Evolutionary conservation across 1,284 basidiomycete genomes (phyloP).

Genomic region (Cryptococcus amylolentus): DNA sequence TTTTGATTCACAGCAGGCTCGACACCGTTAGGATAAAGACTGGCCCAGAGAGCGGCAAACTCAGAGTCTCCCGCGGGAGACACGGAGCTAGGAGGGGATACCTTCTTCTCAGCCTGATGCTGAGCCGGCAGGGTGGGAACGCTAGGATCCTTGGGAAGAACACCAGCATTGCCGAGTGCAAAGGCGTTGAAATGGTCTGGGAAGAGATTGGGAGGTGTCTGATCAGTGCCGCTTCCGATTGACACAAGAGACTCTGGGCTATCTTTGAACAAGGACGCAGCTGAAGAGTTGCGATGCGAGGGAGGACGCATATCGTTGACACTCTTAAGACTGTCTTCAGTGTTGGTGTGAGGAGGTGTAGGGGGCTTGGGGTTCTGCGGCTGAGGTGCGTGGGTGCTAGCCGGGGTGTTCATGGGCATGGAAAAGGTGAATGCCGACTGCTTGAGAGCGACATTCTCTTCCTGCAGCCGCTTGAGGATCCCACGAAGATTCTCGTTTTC

Average conservation of each 20-base stretch:
- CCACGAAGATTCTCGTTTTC: conserved; percentile 51
- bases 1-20: conserved; percentile 1
- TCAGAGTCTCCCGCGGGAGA: conserved; percentile 22
- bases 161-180: conserved; percentile 5
- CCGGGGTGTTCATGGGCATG: conserved; percentile 36
- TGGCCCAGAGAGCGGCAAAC: conserved; percentile 43
- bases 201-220: conserved; percentile 15
- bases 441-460: conserved; percentile 50
- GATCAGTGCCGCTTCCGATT: conserved; percentile 13
- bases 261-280: conserved; percentile 7
- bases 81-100: conserved; percentile 2
- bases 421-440: conserved; percentile 48
- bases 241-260: conserved; percentile 38
- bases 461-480: conserved; percentile 47
- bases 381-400: conserved; percentile 1
- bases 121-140: background rate
- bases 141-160: background rate
- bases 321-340: conserved; percentile 32
- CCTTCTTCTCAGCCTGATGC: background rate
- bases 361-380: conserved; percentile 33
- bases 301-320: conserved; percentile 29
- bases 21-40: conserved; percentile 37
- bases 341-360: conserved; percentile 33
- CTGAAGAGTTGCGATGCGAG: conserved; percentile 18
- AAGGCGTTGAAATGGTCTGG: conserved; percentile 20